A percentile compares a stretch with the other conserved stretches of the same genome.
Evolutionary conservation across 2,329 filamentous ascomycete genomes (phyloP).

Genomic region (Hypocreales sp.): DNA sequence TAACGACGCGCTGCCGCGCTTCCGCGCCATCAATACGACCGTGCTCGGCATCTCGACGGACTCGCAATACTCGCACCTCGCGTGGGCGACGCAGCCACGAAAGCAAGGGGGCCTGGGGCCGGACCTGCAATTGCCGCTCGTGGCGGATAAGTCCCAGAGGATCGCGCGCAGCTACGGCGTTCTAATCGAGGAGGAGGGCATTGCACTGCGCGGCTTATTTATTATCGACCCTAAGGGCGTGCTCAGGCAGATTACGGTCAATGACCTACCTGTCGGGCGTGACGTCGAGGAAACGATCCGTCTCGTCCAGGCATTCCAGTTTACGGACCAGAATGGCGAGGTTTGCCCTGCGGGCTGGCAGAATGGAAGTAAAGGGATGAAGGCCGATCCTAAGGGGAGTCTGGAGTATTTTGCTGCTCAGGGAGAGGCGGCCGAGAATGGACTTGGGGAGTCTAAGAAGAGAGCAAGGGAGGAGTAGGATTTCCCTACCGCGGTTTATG

Average conservation of each 20-base stretch:
- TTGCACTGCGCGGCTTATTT: conserved; percentile 48
- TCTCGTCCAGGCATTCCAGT: conserved; percentile 61
- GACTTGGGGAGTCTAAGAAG: conserved; percentile 1
- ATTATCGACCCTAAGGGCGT: conserved; percentile 49
- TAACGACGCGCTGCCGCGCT: conserved; percentile 44
- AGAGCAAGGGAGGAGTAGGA: neutral
- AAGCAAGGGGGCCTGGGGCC: conserved; percentile 46
- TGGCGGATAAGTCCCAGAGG: conserved; percentile 45
- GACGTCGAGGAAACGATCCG: conserved; percentile 49
- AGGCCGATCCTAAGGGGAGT: conserved; percentile 34
- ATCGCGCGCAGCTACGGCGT: conserved; percentile 48
- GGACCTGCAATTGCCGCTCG: conserved; percentile 42
- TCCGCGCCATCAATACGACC: conserved; percentile 39
- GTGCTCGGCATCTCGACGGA: conserved; percentile 49
- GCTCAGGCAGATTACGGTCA: conserved; percentile 48
- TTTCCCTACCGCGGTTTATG: too few species aligned
- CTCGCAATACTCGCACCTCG: conserved; percentile 38
- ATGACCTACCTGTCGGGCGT: conserved; percentile 49
- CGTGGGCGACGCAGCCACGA: conserved; percentile 41
- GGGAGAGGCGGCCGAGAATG: conserved; percentile 1
- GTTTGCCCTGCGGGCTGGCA: conserved; percentile 43
- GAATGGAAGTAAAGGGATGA: conserved; percentile 30
- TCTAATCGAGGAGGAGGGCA: conserved; percentile 46
- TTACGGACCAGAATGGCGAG: conserved; percentile 72
- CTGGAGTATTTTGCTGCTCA: conserved; percentile 28